Evolutionary conservation across 2,329 filamentous ascomycete genomes (phyloP).

Genomic region (Talaromyces sp.): DNA sequence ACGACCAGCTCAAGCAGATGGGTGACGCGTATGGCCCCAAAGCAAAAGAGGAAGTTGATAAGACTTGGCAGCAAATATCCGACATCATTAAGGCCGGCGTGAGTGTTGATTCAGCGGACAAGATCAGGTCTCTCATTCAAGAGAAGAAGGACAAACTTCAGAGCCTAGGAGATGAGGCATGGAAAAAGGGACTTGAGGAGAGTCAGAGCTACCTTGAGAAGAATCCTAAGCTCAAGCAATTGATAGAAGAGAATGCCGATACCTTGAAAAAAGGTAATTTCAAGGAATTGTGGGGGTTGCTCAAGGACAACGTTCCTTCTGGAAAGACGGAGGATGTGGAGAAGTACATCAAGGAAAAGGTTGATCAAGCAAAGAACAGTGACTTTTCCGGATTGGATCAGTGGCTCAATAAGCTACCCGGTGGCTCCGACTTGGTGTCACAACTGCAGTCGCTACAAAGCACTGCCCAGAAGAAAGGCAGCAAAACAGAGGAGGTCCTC

Average conservation of each 20-base stretch:
- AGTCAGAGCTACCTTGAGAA: neutral
- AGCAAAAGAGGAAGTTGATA: conserved; percentile 4
- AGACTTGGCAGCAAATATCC: conserved; percentile 6
- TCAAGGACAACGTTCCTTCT: neutral
- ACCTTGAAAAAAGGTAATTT: neutral
- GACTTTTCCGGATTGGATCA: neutral
- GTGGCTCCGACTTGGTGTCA: conserved; percentile 2
- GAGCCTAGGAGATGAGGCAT: conserved; percentile 2
- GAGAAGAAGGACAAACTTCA: conserved; percentile 6
- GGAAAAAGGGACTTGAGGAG: conserved; percentile 1
- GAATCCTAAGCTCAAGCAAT: neutral
- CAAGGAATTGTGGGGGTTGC: neutral
- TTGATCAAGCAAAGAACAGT: conserved; percentile 3
- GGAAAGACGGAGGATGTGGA: conserved; percentile 8
- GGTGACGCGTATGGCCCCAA: neutral
- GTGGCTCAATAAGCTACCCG: neutral
- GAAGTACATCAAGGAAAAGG: conserved; percentile 3
- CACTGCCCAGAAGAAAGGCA: neutral
- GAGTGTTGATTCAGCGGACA: conserved; percentile 1
- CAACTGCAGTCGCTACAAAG: neutral
- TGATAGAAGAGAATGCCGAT: conserved; percentile 4
- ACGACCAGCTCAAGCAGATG: conserved; percentile 5
- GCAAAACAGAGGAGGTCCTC: neutral
- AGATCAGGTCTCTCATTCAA: conserved; percentile 2
- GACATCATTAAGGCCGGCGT: conserved; percentile 1